Conservation (phyloP, 306 rosid genomes). For the Amphicarpaea edgeworthii region DNA sequence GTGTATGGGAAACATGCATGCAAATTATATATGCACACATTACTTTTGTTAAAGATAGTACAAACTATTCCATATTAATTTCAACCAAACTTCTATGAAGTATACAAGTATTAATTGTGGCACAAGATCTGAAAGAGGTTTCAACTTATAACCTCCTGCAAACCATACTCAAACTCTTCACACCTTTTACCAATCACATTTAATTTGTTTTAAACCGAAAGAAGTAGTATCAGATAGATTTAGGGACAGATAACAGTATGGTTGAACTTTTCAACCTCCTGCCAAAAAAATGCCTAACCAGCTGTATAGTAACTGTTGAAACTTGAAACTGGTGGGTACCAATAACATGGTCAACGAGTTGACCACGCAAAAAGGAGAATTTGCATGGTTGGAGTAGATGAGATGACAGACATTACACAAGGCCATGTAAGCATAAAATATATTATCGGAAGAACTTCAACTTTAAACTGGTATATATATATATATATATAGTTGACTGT, state of each 20-base stretch:
- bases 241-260: conserved; percentile 38
- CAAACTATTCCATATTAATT: conserved; percentile 42
- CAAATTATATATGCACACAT: not conserved
- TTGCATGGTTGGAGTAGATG: conserved; percentile 51
- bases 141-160: conserved; percentile 30
- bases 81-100: conserved; percentile 15
- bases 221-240: conserved; percentile 42
- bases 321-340: conserved; percentile 47
- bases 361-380: conserved; percentile 64
- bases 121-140: conserved; percentile 25
- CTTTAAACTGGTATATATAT: conserved; percentile 24
- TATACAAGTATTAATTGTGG: not conserved
- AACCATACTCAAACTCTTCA: conserved; percentile 4
- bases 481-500: not conserved
- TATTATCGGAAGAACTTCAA: conserved; percentile 35
- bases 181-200: conserved; percentile 29
- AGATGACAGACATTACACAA: conserved; percentile 46
- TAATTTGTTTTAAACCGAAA: conserved; percentile 37
- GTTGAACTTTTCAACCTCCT: conserved; percentile 22
- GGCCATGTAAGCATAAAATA: conserved; percentile 48
- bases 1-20: not conserved
- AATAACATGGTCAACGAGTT: conserved; percentile 62
- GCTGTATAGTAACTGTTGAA: conserved; percentile 47
- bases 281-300: conserved; percentile 21
- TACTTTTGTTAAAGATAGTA: not conserved